phyloP scores from a whole-genome alignment of 2,329 filamentous ascomycete genomes.

The Neurospora sp. region DNA sequence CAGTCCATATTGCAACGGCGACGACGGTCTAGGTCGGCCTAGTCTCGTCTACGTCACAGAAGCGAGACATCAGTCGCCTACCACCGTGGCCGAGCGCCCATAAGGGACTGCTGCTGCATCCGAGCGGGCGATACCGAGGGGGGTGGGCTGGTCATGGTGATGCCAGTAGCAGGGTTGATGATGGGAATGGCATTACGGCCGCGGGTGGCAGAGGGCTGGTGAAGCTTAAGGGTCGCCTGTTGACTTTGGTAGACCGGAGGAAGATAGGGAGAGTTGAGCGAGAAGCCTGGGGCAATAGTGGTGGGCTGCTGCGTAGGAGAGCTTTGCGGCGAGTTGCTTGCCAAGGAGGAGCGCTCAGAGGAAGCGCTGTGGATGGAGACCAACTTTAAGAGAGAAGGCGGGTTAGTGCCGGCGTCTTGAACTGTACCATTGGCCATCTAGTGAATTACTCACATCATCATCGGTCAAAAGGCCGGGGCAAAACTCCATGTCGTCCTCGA shows the following conservation, averaged over 20 bases:
- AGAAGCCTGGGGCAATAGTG: conserved; percentile 67
- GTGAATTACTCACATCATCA: conserved; percentile 63
- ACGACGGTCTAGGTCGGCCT: conserved; percentile 25
- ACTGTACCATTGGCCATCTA: neutral
- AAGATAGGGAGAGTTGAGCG: conserved; percentile 56
- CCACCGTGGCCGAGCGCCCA: conserved; percentile 38
- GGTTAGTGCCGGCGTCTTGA: neutral
- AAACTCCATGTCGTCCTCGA: conserved; percentile 94
- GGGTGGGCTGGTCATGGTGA: conserved; percentile 80
- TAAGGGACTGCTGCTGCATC: conserved; percentile 34
- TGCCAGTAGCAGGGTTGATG: conserved; percentile 87
- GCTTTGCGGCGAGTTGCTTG: conserved; percentile 84
- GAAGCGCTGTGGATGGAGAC: conserved; percentile 82
- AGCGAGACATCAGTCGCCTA: conserved; percentile 29
- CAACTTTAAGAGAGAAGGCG: conserved; percentile 41
- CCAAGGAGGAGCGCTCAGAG: conserved; percentile 89
- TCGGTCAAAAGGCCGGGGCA: conserved; percentile 88
- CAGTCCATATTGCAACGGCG: conserved; percentile 26
- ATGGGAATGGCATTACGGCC: conserved; percentile 94
- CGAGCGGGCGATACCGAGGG: conserved; percentile 52
- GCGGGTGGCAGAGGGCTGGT: conserved; percentile 83
- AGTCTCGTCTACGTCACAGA: conserved; percentile 23
- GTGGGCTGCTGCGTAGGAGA: conserved; percentile 85
- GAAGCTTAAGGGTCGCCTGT: conserved; percentile 63
- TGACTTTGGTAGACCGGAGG: conserved; percentile 57